Conservation (phyloP, 345 rosid genomes). For the Bruguiera sexangula region DNA sequence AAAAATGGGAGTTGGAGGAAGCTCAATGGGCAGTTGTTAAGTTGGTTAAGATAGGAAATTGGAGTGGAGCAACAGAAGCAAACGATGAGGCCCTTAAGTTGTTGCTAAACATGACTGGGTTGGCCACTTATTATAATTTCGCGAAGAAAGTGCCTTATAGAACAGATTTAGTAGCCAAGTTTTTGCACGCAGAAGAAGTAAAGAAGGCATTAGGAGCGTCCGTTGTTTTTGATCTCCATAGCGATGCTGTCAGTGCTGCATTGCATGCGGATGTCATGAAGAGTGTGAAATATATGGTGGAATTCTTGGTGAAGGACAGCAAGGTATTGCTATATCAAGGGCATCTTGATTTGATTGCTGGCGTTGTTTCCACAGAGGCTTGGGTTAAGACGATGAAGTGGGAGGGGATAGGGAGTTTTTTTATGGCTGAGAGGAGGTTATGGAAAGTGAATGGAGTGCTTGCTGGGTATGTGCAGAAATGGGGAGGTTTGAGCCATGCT, state of each 20-base stretch:
- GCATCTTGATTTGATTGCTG: conserved; percentile 48
- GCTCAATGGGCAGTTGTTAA: conserved; percentile 40
- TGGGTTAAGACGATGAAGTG: conserved; percentile 42
- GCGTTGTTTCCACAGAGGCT: conserved; percentile 61
- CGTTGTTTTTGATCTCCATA: background rate
- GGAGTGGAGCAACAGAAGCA: conserved; percentile 67
- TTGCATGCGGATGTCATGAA: conserved; percentile 11
- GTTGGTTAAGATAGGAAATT: conserved; percentile 36
- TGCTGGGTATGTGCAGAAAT: conserved; percentile 15
- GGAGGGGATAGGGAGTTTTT: conserved; percentile 6
- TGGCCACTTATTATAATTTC: conserved; percentile 60
- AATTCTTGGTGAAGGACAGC: conserved; percentile 40
- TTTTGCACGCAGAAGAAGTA: conserved; percentile 25
- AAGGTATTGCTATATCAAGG: conserved; percentile 70
- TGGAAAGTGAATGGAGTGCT: conserved; percentile 12
- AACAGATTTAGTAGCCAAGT: conserved; percentile 33
- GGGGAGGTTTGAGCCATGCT: conserved; percentile 9
- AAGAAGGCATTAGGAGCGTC: conserved; percentile 7
- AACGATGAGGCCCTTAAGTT: conserved; percentile 22
- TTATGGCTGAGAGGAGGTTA: conserved; percentile 10
- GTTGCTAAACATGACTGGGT: conserved; percentile 56
- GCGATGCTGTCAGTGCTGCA: background rate
- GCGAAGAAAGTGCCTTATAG: conserved; percentile 40
- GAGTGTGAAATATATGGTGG: conserved; percentile 27
- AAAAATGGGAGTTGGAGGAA: conserved; percentile 50